These are phyloP conservation scores for Pseudonitzschia multistriata DNA, from an alignment of 108 stramenopile species.

Conservation along the genomic window DNA sequence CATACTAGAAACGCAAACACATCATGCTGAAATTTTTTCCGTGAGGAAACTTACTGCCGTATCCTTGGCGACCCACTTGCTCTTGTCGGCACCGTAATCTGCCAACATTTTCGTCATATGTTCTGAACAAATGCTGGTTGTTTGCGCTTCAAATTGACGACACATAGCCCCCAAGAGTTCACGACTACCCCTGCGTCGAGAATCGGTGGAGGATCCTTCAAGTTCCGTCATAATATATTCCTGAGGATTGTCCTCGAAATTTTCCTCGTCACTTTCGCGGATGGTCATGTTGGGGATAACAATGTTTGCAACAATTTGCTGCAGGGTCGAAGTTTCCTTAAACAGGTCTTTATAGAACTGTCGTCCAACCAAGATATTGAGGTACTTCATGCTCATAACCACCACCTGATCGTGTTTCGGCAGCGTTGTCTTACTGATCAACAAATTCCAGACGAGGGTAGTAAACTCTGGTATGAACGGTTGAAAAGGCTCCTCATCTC, in stretches of 20 bases:
- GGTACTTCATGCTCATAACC: conserved; percentile 89
- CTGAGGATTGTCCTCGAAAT: conserved; percentile 94
- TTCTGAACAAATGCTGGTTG: conserved; percentile 81
- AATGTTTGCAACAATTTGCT: conserved; percentile 87
- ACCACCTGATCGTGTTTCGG: conserved; percentile 91
- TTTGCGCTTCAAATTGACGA: conserved; percentile 82
- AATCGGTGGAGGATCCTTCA: conserved; percentile 94
- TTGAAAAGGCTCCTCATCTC: conserved; percentile 96
- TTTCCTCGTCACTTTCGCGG: conserved; percentile 87
- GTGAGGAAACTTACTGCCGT: conserved; percentile 65
- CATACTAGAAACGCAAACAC: not conserved
- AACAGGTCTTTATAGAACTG: conserved; percentile 87
- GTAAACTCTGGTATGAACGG: conserved; percentile 83
- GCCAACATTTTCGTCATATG: conserved; percentile 81
- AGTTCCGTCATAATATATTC: conserved; percentile 97
- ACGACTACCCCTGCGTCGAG: conserved; percentile 88
- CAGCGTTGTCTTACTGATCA: conserved; percentile 60
- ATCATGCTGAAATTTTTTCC: not conserved
- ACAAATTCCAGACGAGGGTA: conserved; percentile 82
- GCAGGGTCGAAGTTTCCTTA: conserved; percentile 71
- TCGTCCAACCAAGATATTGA: conserved; percentile 84
- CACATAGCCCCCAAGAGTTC: conserved; percentile 94
- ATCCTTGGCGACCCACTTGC: conserved; percentile 92
- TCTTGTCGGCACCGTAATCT: conserved; percentile 55
- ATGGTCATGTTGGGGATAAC: conserved; percentile 94